Percentiles rank a stretch among this genome's conserved stretches.
Conservation (phyloP, 176 grass and related monocot genomes). For the Bolboschoenus planiculmis region DNA sequence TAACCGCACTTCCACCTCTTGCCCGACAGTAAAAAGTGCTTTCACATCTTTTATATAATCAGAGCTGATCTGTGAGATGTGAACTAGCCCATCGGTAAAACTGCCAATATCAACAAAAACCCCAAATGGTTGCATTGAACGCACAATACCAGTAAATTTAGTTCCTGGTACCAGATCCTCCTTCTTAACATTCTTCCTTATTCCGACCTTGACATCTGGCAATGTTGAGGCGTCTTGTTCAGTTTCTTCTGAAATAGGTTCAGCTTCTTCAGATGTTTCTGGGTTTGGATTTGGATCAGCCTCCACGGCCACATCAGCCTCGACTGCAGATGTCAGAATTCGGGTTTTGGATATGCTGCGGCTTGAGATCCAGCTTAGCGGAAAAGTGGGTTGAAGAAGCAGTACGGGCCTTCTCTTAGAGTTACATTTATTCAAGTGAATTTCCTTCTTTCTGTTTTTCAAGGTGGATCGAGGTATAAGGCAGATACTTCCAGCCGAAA, state of each 20-base stretch:
- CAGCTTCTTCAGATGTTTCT: constrained; percentile 43
- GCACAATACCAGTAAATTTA: constrained; percentile 69
- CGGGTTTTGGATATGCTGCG: constrained; percentile 29
- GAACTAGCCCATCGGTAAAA: constrained; percentile 82
- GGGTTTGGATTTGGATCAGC: constrained; percentile 47
- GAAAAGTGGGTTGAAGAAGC: constrained; percentile 44
- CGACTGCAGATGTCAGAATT: constrained; percentile 26
- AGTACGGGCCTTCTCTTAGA: constrained; percentile 38
- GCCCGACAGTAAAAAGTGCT: constrained; percentile 62
- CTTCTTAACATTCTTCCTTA: constrained; percentile 54
- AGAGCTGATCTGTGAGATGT: constrained; percentile 78
- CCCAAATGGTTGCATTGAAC: constrained; percentile 88
- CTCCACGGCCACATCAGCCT: constrained; percentile 50
- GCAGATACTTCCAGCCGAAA: constrained; percentile 62
- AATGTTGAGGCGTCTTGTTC: constrained; percentile 18
- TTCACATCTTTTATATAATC: constrained; percentile 81
- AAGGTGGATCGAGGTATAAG: constrained; percentile 52
- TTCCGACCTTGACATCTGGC: constrained; percentile 22
- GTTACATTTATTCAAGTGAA: constrained; percentile 43
- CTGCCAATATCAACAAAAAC: constrained; percentile 83
- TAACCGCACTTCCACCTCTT: constrained; percentile 82
- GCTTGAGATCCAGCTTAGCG: constrained; percentile 42
- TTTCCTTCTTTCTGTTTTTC: constrained; percentile 34
- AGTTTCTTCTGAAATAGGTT: constrained; percentile 33
- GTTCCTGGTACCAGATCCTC: constrained; percentile 75